phyloP scores from a whole-genome alignment of 257 asterid species.

The Solanum tacnaense region DNA sequence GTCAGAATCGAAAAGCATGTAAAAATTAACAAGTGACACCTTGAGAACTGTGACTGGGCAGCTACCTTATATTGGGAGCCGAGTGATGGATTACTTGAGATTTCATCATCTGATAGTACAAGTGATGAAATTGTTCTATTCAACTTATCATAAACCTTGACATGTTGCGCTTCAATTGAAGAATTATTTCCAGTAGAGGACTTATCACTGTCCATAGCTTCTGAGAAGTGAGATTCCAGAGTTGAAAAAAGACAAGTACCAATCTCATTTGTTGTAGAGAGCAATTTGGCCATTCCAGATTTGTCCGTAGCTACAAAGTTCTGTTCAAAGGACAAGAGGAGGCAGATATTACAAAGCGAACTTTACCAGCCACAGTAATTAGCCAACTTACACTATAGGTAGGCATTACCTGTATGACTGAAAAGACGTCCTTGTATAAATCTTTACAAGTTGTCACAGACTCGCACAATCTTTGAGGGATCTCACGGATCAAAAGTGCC shows the following conservation, averaged over 20 bases:
- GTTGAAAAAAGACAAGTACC: conserved; percentile 56
- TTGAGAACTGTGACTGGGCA: conserved; percentile 52
- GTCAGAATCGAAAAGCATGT: conserved; percentile 40
- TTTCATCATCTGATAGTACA: conserved; percentile 30
- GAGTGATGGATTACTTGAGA: conserved; percentile 10
- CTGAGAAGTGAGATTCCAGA: conserved; percentile 50
- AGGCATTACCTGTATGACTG: conserved; percentile 48
- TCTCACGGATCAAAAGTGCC: conserved; percentile 28
- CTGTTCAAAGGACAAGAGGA: conserved; percentile 25
- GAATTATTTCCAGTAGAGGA: conserved; percentile 15
- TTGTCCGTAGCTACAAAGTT: conserved; percentile 40
- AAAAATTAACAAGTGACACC: conserved; percentile 40
- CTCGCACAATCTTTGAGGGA: conserved; percentile 48
- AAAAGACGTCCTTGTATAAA: conserved; percentile 39
- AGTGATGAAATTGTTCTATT: conserved; percentile 42
- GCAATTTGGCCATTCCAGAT: conserved; percentile 45
- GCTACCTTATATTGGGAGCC: conserved; percentile 74
- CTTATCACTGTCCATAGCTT: conserved; percentile 24
- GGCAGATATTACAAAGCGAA: background rate
- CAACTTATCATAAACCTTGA: conserved; percentile 46
- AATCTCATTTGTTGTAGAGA: conserved; percentile 58
- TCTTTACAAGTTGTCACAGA: conserved; percentile 55
- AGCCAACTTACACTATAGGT: background rate
- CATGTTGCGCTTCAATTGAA: conserved; percentile 44
- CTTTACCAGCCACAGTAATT: background rate